Base-by-base conservation (phyloP, 2,329 filamentous ascomycete species). In the Hymenoscyphus linearis region DNA sequence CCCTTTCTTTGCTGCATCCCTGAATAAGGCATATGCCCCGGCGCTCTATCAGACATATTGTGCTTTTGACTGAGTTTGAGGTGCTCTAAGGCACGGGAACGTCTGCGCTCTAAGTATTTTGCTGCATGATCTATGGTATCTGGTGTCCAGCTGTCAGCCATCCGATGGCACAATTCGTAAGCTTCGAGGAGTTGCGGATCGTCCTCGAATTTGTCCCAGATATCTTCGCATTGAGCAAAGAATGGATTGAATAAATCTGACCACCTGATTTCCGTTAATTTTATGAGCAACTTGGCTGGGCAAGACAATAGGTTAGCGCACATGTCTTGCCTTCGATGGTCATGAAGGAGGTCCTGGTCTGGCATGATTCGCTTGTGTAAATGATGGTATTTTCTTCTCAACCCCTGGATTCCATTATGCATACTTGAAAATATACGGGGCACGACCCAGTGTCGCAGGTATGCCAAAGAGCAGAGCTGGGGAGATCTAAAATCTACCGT, bases 201-300 rank as follows among this genome's bases (percentile, higher is more conserved):
- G n/a, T 47, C 22, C 12, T 47, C 40, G 40, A 47, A 47, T 47
- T 47, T 7, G 18, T 47, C 22, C 40, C 40, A 47, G 40, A 47
- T 22, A 25, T 47, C n/a, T 10, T 47, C 40, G 40, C 40, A 47
- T 47, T 18, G n/a, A 10, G 40, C n/a, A 10, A 47, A 47, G n/a
- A 47, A 47, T 1, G 40, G 40, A 25, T 47, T 47, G 40, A 47
- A 47, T 25, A 47, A 22, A 47, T 47, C 40, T 4, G 40, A 47
- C 40, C 40, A 47, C 40, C 40, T 47, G 10, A 22, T 2, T 9
- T 47, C 22, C 6, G n/a, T 47, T 47, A 47, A 96, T n/a, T n/a
- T 18, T n/a, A 7, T n/a, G n/a, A 22, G 14, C 14, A 44, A 18
- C n/a, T 2, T 44, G 14, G 4, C 7, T 44, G 37, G n/a, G n/a